These are phyloP conservation scores for Aspergillus persii DNA, from an alignment of 2,329 filamentous ascomycete species.

Conservation along the genomic window DNA sequence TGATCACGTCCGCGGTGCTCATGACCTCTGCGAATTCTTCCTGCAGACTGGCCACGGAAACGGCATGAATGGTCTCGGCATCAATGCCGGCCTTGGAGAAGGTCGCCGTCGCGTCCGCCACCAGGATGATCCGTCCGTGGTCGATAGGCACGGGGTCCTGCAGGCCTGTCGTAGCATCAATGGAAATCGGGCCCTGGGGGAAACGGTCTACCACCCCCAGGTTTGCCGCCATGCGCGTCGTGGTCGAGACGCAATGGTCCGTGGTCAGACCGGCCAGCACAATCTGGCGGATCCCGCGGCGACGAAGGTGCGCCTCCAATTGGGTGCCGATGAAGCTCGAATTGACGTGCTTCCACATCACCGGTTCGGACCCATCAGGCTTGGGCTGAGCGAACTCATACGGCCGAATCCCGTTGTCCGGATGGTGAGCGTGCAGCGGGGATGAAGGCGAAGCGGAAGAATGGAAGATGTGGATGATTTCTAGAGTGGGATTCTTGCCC, in stretches of 20 bases:
- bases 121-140: constrained; percentile 40
- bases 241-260: constrained; percentile 52
- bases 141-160: constrained; percentile 20
- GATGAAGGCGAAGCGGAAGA: constrained; percentile 37
- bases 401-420: constrained; percentile 25
- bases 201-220: constrained; percentile 41
- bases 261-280: constrained; percentile 47
- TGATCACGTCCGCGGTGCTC: constrained; percentile 37
- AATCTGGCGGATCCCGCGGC: constrained; percentile 36
- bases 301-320: constrained; percentile 39
- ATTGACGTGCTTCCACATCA: constrained; percentile 48
- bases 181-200: constrained; percentile 9
- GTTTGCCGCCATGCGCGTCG: constrained; percentile 49
- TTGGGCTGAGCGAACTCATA: constrained; percentile 30
- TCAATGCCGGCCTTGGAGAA: constrained; percentile 45
- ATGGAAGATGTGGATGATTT: constrained; percentile 49
- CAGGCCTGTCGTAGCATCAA: constrained; percentile 7
- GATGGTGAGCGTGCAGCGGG: constrained; percentile 37
- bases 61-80: constrained; percentile 47
- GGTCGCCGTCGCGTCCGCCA: constrained; percentile 49
- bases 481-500: constrained; percentile 14
- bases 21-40: constrained; percentile 47
- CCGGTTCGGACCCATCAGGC: constrained; percentile 34
- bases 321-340: constrained; percentile 48
- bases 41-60: constrained; percentile 46